These are phyloP conservation scores for Talaromyces sp. DNA, from an alignment of 2,329 filamentous ascomycete species.

Conservation along the genomic window DNA sequence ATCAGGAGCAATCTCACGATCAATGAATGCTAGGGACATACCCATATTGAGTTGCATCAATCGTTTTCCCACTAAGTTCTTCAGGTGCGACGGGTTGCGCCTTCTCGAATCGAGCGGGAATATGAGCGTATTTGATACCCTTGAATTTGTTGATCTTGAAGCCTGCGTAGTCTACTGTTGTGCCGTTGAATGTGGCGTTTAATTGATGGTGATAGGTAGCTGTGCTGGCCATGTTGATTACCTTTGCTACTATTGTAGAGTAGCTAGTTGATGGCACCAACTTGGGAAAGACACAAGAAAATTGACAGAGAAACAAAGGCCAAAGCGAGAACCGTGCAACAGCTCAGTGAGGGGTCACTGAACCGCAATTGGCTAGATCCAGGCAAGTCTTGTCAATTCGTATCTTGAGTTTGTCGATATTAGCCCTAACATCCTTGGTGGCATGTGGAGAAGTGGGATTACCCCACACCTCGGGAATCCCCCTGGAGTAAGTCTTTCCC, in stretches of 20 bases:
- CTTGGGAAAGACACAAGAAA: not conserved
- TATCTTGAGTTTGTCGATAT: not conserved
- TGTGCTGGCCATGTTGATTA: conserved; percentile 23
- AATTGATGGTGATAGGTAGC: conserved; percentile 25
- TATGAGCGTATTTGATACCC: conserved; percentile 32
- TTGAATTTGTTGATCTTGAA: conserved; percentile 27
- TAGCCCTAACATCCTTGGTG: not conserved
- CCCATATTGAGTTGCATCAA: conserved; percentile 37
- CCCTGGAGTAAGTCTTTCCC: not conserved
- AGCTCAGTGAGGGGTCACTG: not conserved
- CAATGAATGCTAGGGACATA: conserved; percentile 14
- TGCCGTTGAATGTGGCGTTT: conserved; percentile 30
- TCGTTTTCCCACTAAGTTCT: conserved; percentile 26
- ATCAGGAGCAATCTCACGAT: not conserved
- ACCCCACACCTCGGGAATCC: conserved; percentile 2
- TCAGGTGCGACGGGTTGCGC: conserved; percentile 22
- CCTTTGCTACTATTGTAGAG: not conserved
- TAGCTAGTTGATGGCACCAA: not conserved
- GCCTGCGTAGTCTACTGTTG: conserved; percentile 18
- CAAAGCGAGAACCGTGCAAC: not conserved
- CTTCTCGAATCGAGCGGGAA: conserved; percentile 32
- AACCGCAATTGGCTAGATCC: not conserved
- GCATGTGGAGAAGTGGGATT: not conserved
- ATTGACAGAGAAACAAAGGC: not conserved
- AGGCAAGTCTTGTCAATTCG: not conserved